Percentiles rank a stretch among this genome's conserved stretches.
These are phyloP conservation scores for Aspergillus terreus DNA, from an alignment of 2,329 filamentous ascomycete genomes.

Conservation along the genomic window DNA sequence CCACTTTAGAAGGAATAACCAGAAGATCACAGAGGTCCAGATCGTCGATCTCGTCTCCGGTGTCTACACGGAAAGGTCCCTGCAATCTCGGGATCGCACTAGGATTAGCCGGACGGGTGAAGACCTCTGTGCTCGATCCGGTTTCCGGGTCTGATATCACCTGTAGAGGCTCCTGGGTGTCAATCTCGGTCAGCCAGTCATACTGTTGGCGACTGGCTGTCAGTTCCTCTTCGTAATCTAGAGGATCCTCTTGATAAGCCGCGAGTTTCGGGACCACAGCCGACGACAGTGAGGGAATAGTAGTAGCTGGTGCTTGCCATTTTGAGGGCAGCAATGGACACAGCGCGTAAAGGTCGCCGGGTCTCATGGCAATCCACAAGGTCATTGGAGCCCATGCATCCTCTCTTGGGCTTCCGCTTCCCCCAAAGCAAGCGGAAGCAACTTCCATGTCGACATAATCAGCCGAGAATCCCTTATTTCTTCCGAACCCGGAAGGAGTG, in stretches of 20 bases:
- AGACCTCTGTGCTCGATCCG: constrained; percentile 49
- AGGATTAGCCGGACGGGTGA: constrained; percentile 51
- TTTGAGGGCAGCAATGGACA: constrained; percentile 84
- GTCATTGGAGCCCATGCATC: constrained; percentile 90
- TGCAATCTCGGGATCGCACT: constrained; percentile 59
- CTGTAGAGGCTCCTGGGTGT: constrained; percentile 50
- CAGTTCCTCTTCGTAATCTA: constrained; percentile 44
- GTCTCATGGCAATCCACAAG: constrained; percentile 91
- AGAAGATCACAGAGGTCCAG: constrained; percentile 60
- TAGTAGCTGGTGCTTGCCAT: constrained; percentile 73
- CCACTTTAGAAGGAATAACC: constrained; percentile 51
- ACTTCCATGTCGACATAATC: constrained; percentile 93
- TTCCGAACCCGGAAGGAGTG: constrained; percentile 67
- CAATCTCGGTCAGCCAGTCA: constrained; percentile 56
- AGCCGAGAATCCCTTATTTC: constrained; percentile 78
- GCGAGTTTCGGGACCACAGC: constrained; percentile 71
- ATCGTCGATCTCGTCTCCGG: constrained; percentile 49
- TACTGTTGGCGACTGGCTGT: constrained; percentile 53
- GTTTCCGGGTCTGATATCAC: constrained; percentile 35
- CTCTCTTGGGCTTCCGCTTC: constrained; percentile 56
- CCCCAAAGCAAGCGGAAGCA: constrained; percentile 84
- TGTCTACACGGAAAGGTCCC: constrained; percentile 56
- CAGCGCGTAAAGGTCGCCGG: constrained; percentile 88
- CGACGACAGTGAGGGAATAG: constrained; percentile 78
- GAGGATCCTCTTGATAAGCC: constrained; percentile 38